A percentile compares a stretch with the other conserved stretches of the same genome.
phyloP scores from a whole-genome alignment of 1,284 basidiomycete species.

The Sanguinoderma infundibulare region DNA sequence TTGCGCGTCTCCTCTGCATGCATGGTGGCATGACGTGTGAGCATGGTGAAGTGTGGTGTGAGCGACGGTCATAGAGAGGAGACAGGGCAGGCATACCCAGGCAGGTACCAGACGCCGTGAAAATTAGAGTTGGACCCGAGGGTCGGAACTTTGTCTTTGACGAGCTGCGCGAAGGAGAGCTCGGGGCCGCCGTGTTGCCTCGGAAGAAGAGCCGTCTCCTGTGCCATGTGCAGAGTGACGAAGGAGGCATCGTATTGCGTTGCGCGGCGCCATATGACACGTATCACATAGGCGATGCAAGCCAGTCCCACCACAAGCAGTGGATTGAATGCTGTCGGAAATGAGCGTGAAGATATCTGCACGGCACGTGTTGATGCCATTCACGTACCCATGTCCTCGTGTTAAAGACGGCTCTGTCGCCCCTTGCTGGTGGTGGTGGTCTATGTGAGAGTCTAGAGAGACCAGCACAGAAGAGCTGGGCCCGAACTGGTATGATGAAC shows the following conservation, averaged over 20 bases:
- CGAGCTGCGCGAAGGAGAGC: slow-evolving; percentile 20
- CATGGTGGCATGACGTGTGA: background rate
- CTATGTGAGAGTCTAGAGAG: background rate
- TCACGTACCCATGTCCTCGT: background rate
- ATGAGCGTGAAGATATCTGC: no score
- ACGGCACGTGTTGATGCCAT: background rate
- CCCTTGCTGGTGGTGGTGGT: background rate
- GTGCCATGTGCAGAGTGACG: slow-evolving; percentile 12
- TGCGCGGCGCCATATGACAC: background rate
- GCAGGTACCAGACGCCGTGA: slow-evolving; percentile 32
- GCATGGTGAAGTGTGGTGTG: background rate
- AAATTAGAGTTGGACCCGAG: slow-evolving; percentile 23
- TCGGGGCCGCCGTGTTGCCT: background rate
- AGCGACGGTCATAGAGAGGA: background rate
- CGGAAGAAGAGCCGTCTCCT: slow-evolving; percentile 8
- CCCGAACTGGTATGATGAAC: background rate
- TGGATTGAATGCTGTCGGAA: background rate
- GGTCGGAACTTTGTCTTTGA: slow-evolving; percentile 25
- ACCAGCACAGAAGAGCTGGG: background rate
- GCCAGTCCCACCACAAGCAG: background rate
- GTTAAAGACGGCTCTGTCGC: background rate
- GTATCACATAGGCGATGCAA: background rate
- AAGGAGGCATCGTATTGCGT: slow-evolving; percentile 3
- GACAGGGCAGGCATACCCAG: slow-evolving; percentile 24
- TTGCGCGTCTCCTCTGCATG: slow-evolving; percentile 31